Evolutionary conservation across 2,329 filamentous ascomycete genomes (phyloP), one percentile per base, ranked within the genome.

Genomic region (Phaeosphaeria sp.): DNA sequence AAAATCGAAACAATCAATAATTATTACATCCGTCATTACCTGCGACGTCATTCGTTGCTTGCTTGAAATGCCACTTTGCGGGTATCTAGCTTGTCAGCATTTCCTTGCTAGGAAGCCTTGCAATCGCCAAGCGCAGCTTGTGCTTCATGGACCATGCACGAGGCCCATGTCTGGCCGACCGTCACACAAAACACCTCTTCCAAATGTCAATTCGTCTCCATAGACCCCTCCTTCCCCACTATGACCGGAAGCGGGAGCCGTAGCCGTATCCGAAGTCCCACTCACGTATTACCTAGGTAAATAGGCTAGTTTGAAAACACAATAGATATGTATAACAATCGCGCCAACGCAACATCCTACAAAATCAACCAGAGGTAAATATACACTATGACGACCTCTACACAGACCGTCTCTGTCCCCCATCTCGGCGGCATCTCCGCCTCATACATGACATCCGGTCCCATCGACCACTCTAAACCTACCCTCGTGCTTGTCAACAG

Each of bases 401-500:
- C 30, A 11, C 30, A 77, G 59, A 78, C 75, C 4, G 69, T 84
- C 46, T 67, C 72, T 3, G 81, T 85, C 43, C 77, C 82, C 42
- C 82, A 84, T 64, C 74, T 85, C 3, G 81, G 81, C 39, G 82
- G 82, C 63, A 83, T 81, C 57, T 73, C 78, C 10, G 83, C 77
- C 41, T 79, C 78, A 22, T 84, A 84, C 65, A 11, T 11, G 3
- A 36, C 30, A 3, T 36, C 30, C 30, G 30, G 30, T 3, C 30
- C 30, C 1, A 72, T 74, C 58, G 70, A 77, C 56, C 13, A 63
- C 7, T 54, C 73, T 30, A 85, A 84, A 64, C 83, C 83, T 4
- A 85, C 83, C 0, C 70, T 83, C 17, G 75, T 85, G 5, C 72
- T 85, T 11, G 73, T 85, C 56, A 84, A 85, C 64, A 80, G 78